Evolutionary conservation across 2,329 filamentous ascomycete genomes (phyloP), one percentile per base, ranked within the genome.

Genomic region (Dactylonectria macrodidyma): DNA sequence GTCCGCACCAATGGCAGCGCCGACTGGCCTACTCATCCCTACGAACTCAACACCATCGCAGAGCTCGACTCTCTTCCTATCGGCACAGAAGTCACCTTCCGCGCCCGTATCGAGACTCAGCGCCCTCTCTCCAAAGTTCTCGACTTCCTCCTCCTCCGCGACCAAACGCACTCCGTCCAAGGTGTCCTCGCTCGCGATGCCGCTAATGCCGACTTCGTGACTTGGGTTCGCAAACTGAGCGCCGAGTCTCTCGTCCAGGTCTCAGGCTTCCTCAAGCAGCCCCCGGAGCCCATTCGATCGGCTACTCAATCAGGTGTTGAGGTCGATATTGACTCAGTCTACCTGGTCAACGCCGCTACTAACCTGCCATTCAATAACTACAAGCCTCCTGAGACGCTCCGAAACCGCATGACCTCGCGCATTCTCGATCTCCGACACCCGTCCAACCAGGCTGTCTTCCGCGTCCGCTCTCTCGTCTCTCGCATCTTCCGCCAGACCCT

Each of bases 351-450:
- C n/a, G 76, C 83, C 0, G 84, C 87, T 0, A 78, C 84, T n/a
- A 83, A 84, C 50, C 78, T 85, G 0, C 81, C 86, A 2, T 85
- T 89, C 63, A 87, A 83, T 73, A 86, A 87, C 65, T 89, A 88
- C 75, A 89, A 90, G 74, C 89, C 94, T 56, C 88, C 90, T 2
- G 92, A 94, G 68, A 83, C 85, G 2, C 81, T 84, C 73, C 88
- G 92, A 65, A 92, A 93, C 46, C 92, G 95, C 67, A 85, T 95
- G 73, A 86, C 88, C 63, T 95, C 95, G 79, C 91, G 95, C 59
- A 89, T 97, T 67, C 89, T 97, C 52, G 95, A 95, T 81, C 85
- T 97, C 59, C 89, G 95, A 56, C 95, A 95, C n/a, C 92, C 93
- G 0, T 89, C 93, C 1, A 94, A 95, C 56, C 95, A 97, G 79